A percentile compares a stretch with the other conserved stretches of the same genome.
phyloP scores from a whole-genome alignment of 2,329 filamentous ascomycete genomes.

The Catunica adiposa region DNA sequence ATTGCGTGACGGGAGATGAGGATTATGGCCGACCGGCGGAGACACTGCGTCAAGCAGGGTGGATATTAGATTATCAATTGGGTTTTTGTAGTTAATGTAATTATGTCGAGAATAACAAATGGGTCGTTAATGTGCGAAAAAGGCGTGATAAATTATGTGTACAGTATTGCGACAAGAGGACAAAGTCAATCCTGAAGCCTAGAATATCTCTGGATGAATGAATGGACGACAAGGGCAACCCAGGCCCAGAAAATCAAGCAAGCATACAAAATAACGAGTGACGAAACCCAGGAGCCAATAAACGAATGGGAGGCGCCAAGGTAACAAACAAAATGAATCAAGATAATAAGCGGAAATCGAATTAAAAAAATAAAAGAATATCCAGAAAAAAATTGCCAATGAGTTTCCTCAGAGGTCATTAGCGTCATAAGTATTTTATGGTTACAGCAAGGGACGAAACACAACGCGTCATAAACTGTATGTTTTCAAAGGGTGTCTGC shows the following conservation, averaged over 20 bases:
- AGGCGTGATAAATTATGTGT: too few species aligned
- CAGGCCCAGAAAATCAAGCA: not conserved
- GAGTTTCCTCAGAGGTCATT: too few species aligned
- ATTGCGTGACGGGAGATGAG: not conserved
- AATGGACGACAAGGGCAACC: not conserved
- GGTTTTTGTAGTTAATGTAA: too few species aligned
- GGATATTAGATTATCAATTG: too few species aligned
- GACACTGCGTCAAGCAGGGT: too few species aligned
- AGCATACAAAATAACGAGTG: not conserved
- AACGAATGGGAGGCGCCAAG: not conserved
- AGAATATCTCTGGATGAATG: not conserved
- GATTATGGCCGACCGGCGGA: not conserved
- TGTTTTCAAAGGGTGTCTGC: not conserved
- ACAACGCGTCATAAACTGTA: too few species aligned
- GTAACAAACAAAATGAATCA: slow-evolving; percentile 1
- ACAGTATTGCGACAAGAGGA: not conserved
- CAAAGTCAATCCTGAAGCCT: not conserved
- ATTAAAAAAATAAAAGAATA: not conserved
- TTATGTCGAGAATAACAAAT: too few species aligned
- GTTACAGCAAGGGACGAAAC: too few species aligned
- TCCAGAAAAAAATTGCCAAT: too few species aligned
- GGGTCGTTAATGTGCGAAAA: too few species aligned
- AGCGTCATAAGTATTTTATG: too few species aligned
- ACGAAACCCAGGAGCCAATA: not conserved
- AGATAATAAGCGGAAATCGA: not conserved